These are phyloP conservation scores for Biancaea sappan DNA, from an alignment of 306 rosid species.

Conservation along the genomic window DNA sequence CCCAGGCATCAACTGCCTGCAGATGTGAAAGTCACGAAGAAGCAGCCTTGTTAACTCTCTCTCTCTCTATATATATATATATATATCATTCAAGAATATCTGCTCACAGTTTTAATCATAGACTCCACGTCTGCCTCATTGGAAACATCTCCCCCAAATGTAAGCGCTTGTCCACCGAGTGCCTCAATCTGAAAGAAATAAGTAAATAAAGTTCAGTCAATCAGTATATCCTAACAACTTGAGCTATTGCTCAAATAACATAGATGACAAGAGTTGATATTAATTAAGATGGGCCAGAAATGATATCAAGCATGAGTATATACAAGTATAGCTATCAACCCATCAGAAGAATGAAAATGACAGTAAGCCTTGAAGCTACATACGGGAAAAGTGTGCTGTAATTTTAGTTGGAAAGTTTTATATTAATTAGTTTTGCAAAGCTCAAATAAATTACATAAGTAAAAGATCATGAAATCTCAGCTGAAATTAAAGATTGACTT, in stretches of 20 bases:
- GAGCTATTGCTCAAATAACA: neutral
- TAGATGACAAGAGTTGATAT: neutral
- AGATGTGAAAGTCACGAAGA: slow-evolving; percentile 36
- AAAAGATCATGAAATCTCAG: neutral
- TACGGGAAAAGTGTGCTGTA: neutral
- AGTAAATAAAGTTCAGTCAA: slow-evolving; percentile 11
- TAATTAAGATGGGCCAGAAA: neutral
- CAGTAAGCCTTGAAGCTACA: neutral
- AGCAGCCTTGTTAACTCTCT: slow-evolving; percentile 25
- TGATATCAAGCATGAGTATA: neutral
- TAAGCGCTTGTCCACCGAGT: slow-evolving; percentile 73
- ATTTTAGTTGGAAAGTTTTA: neutral
- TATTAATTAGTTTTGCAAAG: neutral
- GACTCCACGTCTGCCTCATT: slow-evolving; percentile 79
- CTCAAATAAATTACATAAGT: neutral
- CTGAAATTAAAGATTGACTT: neutral
- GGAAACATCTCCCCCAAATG: slow-evolving; percentile 80
- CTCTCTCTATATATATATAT: no score
- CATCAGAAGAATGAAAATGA: neutral
- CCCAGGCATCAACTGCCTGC: slow-evolving; percentile 89
- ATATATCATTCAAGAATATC: slow-evolving; percentile 20
- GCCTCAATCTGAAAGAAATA: slow-evolving; percentile 60
- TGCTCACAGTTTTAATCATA: slow-evolving; percentile 74
- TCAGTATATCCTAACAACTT: neutral
- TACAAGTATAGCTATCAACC: neutral